phyloP scores from a whole-genome alignment of 31 red algal genomes.

The Endocladia muricata region DNA sequence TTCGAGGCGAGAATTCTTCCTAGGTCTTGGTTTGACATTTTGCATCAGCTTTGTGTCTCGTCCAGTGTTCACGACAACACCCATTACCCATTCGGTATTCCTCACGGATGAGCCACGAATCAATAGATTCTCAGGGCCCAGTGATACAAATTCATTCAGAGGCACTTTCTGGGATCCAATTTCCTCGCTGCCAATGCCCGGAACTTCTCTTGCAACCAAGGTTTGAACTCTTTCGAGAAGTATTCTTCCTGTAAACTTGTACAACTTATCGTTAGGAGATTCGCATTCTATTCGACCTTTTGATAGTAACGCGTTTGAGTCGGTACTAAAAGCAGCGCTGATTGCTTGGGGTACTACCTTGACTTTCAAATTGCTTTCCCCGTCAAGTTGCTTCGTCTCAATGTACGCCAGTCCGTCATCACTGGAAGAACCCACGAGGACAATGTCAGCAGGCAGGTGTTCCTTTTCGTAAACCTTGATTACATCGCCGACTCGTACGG shows the following conservation, averaged over 20 bases:
- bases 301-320: slow-evolving; percentile 1
- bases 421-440: slow-evolving; percentile 64
- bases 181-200: not conserved
- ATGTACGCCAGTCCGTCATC: slow-evolving; percentile 78
- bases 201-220: not conserved
- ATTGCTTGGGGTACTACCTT: slow-evolving; percentile 53
- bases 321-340: slow-evolving; percentile 17
- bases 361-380: slow-evolving; percentile 94
- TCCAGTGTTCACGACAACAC: slow-evolving; percentile 77
- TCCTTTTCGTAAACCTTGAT: slow-evolving; percentile 61
- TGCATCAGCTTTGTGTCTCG: slow-evolving; percentile 89
- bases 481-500: slow-evolving; percentile 83
- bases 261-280: slow-evolving; percentile 69
- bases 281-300: slow-evolving; percentile 76
- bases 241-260: slow-evolving; percentile 68
- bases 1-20: slow-evolving; percentile 72
- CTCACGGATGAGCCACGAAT: slow-evolving; percentile 66
- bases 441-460: slow-evolving; percentile 78
- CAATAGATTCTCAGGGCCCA: slow-evolving; percentile 68
- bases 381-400: slow-evolving; percentile 87
- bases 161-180: not conserved
- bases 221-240: slow-evolving; percentile 14
- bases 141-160: slow-evolving; percentile 31
- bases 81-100: slow-evolving; percentile 87
- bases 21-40: slow-evolving; percentile 61